These are phyloP conservation scores for Arthroderma sp. DNA, from an alignment of 2,329 filamentous ascomycete genomes.

Conservation along the genomic window DNA sequence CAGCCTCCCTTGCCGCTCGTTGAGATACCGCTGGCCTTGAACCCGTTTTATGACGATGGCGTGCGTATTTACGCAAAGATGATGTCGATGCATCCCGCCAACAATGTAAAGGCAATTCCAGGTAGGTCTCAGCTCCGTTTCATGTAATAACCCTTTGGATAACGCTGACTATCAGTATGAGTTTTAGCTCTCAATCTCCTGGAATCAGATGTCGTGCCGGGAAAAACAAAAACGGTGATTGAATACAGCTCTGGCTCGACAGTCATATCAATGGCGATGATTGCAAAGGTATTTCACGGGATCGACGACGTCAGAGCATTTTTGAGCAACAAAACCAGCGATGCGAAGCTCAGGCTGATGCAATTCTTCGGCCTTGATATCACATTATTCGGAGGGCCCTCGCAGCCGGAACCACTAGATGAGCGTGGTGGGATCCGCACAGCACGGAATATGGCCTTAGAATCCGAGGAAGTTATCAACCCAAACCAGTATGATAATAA, in stretches of 20 bases:
- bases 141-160: not conserved
- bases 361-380: conserved; percentile 46
- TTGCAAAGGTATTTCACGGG: conserved; percentile 41
- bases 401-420: conserved; percentile 46
- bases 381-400: conserved; percentile 47
- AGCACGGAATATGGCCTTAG: conserved; percentile 33
- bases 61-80: conserved; percentile 55
- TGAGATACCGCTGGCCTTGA: conserved; percentile 46
- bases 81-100: conserved; percentile 52
- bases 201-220: conserved; percentile 14
- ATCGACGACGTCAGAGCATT: conserved; percentile 44
- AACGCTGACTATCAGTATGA: not conserved
- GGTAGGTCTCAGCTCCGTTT: conserved; percentile 10
- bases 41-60: conserved; percentile 46
- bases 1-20: conserved; percentile 49
- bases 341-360: conserved; percentile 44
- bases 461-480: conserved; percentile 38
- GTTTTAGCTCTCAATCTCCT: not conserved
- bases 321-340: conserved; percentile 47
- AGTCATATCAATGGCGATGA: conserved; percentile 48
- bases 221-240: conserved; percentile 41
- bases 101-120: conserved; percentile 54
- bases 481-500: conserved; percentile 46
- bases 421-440: conserved; percentile 42
- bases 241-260: conserved; percentile 54